These are phyloP conservation scores for Coemansia sp. DNA, from an alignment of 192 early-diverging fungal genomes.

Conservation along the genomic window DNA sequence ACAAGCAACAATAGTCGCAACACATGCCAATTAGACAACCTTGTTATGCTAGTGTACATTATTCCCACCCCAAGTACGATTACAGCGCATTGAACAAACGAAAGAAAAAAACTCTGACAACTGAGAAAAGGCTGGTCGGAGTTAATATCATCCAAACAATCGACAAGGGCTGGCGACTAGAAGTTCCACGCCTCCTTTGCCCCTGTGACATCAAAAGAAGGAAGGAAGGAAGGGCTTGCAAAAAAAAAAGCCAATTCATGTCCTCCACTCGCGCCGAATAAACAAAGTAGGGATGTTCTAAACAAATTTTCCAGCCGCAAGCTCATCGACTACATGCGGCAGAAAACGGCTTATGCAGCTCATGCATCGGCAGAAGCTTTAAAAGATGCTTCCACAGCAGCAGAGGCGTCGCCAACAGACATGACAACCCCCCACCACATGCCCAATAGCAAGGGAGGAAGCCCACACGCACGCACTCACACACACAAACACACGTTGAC, in stretches of 20 bases:
- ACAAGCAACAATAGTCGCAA: slow-evolving; percentile 1
- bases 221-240: not conserved
- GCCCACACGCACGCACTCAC: not conserved
- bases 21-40: slow-evolving; percentile 3
- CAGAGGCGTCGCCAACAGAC: not conserved
- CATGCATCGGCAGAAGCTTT: slow-evolving; percentile 3
- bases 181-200: not conserved
- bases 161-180: not conserved
- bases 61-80: not conserved
- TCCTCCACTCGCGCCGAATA: not conserved
- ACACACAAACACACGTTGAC: not conserved
- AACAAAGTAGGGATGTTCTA: not conserved
- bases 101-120: not conserved
- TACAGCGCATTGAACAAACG: not conserved
- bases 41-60: not conserved
- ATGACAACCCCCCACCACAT: not conserved
- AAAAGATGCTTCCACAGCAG: not conserved
- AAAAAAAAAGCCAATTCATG: slow-evolving; percentile 4
- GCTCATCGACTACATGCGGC: not conserved
- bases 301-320: not conserved
- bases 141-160: slow-evolving; percentile 2
- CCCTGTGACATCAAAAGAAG: not conserved
- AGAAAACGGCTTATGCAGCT: slow-evolving; percentile 2
- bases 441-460: not conserved
- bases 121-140: not conserved